Evolutionary conservation across 2,329 filamentous ascomycete genomes (phyloP).

Genomic region (Fusarium floridanum): DNA sequence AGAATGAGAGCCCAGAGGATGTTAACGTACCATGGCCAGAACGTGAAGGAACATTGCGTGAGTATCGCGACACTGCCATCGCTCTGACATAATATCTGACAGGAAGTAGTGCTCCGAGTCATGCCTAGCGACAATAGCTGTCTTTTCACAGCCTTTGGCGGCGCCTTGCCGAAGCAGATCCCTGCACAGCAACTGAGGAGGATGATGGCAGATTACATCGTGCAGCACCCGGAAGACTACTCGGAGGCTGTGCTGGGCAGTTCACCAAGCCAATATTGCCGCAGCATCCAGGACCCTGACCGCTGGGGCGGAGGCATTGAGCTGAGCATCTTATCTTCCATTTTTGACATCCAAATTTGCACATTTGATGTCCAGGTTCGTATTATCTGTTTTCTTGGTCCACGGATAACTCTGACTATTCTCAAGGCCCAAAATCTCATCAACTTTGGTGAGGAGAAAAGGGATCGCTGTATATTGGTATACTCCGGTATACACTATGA

Average conservation of each 20-base stretch:
- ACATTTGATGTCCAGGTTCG: constrained; percentile 80
- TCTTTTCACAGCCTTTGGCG: constrained; percentile 90
- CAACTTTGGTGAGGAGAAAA: constrained; percentile 81
- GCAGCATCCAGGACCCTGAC: constrained; percentile 82
- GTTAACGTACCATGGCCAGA: constrained; percentile 62
- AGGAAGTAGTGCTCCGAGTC: constrained; percentile 78
- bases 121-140: constrained; percentile 98
- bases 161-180: constrained; percentile 74
- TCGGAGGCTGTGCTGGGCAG: constrained; percentile 81
- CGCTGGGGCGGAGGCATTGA: constrained; percentile 95
- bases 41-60: constrained; percentile 65
- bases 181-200: constrained; percentile 73
- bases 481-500: constrained; percentile 97
- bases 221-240: constrained; percentile 78
- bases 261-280: constrained; percentile 80
- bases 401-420: background rate
- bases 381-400: background rate
- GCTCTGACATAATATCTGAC: constrained; percentile 12
- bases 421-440: constrained; percentile 52
- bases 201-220: constrained; percentile 84
- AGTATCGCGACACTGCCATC: constrained; percentile 1
- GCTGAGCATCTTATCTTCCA: constrained; percentile 83
- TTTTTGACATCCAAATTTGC: constrained; percentile 88
- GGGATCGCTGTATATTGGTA: constrained; percentile 80
- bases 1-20: constrained; percentile 46